These are phyloP conservation scores for Phialocephala subalpina DNA, from an alignment of 2,329 filamentous ascomycete species.

Conservation along the genomic window DNA sequence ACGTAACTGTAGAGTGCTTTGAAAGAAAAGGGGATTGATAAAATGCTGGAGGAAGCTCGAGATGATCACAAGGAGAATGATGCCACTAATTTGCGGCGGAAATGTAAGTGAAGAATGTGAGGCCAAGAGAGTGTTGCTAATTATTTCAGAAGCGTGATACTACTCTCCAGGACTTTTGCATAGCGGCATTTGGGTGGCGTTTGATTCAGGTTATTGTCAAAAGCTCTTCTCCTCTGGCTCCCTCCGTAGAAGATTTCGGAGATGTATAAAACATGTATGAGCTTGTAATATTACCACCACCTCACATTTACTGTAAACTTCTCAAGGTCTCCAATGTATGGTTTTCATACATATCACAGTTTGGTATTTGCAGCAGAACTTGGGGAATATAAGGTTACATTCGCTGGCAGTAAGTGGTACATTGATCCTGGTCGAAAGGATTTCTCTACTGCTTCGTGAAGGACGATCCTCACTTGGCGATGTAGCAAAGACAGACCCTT, in stretches of 20 bases:
- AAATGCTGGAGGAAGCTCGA: conserved; percentile 88
- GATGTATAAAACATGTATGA: conserved; percentile 7
- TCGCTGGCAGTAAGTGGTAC: neutral
- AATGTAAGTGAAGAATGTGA: conserved; percentile 40
- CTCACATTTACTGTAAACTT: neutral
- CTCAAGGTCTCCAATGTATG: neutral
- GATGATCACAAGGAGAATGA: conserved; percentile 92
- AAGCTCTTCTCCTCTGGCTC: conserved; percentile 5
- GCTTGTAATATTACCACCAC: neutral
- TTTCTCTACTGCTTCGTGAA: neutral
- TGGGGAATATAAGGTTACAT: neutral
- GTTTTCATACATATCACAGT: no score
- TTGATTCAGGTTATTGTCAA: neutral
- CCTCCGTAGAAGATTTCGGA: neutral
- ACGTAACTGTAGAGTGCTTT: conserved; percentile 71
- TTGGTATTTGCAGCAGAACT: neutral
- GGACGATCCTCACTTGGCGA: neutral
- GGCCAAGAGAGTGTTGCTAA: neutral
- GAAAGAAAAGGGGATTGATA: conserved; percentile 90
- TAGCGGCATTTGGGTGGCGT: conserved; percentile 7
- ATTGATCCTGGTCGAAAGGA: neutral
- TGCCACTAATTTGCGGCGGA: conserved; percentile 66
- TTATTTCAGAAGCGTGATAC: neutral
- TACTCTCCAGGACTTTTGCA: neutral
- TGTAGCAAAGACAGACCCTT: neutral